These are phyloP conservation scores for Phylloporus sp. DNA, from an alignment of 1,284 basidiomycete genomes.

Conservation along the genomic window DNA sequence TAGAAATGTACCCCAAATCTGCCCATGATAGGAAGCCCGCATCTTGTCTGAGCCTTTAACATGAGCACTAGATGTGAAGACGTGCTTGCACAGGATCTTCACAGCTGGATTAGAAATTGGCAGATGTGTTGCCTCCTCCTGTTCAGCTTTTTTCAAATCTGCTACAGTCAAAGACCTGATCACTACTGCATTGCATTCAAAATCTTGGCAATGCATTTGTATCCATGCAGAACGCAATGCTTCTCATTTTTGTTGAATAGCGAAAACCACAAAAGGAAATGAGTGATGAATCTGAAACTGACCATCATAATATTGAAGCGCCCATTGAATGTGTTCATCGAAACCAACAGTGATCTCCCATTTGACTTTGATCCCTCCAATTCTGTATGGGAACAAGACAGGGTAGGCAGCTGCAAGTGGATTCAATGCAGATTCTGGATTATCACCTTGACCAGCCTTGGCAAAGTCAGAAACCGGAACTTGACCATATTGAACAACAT, in stretches of 20 bases:
- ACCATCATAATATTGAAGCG: not conserved
- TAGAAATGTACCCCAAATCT: constrained; percentile 23
- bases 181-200: constrained; percentile 18
- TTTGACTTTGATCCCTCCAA: not conserved
- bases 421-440: not conserved
- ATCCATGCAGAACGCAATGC: constrained; percentile 21
- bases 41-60: constrained; percentile 28
- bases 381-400: not conserved
- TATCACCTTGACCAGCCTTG: not conserved
- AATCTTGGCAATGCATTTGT: constrained; percentile 26
- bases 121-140: constrained; percentile 21
- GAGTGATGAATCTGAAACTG: constrained; percentile 12
- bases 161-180: constrained; percentile 18
- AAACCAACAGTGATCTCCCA: not conserved
- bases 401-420: constrained; percentile 1
- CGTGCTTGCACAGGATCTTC: constrained; percentile 13
- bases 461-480: not conserved
- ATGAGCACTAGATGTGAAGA: constrained; percentile 1
- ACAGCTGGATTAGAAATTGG: constrained; percentile 24
- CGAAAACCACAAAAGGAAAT: constrained; percentile 26
- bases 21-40: not conserved
- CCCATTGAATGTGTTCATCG: constrained; percentile 3
- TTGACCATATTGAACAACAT: not conserved
- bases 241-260: constrained; percentile 23
- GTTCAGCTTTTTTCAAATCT: constrained; percentile 23